Percentiles rank a stretch among this genome's conserved stretches.
Conservation (phyloP, 768 basidiomycete genomes). For the Hericium coralloides region DNA sequence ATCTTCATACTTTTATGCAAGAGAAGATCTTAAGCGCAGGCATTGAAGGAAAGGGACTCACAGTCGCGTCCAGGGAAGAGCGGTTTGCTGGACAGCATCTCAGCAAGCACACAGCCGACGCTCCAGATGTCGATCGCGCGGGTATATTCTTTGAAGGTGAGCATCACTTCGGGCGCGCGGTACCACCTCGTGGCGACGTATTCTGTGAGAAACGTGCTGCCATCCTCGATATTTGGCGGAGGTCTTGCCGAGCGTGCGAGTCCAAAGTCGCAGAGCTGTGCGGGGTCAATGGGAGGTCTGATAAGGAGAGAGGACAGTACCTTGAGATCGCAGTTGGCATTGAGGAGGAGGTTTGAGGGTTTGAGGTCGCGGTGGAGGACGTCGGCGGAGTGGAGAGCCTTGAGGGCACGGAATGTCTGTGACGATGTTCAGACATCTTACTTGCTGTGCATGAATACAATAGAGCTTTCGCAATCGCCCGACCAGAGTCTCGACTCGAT, state of each 20-base stretch:
- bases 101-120: conserved; percentile 81
- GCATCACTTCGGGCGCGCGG: conserved; percentile 95
- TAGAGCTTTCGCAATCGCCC: too few species aligned
- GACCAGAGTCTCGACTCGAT: too few species aligned
- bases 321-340: conserved; percentile 95
- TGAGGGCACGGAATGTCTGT: conserved; percentile 84
- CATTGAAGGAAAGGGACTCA: conserved; percentile 26
- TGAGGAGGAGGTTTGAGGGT: conserved; percentile 90
- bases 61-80: conserved; percentile 94
- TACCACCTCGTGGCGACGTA: conserved; percentile 99
- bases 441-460: neutral
- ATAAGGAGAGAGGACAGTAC: conserved; percentile 29
- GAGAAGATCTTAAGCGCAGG: neutral
- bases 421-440: neutral
- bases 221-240: conserved; percentile 67
- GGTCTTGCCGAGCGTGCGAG: conserved; percentile 74
- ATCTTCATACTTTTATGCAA: neutral
- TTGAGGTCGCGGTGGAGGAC: conserved; percentile 95
- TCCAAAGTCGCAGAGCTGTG: conserved; percentile 78
- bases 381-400: conserved; percentile 91
- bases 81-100: conserved; percentile 88
- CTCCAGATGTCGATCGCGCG: conserved; percentile 83
- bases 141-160: conserved; percentile 95
- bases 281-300: neutral
- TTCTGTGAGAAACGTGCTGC: conserved; percentile 82